Conservation (phyloP, 345 rosid genomes). For the Physaria fendleri region DNA sequence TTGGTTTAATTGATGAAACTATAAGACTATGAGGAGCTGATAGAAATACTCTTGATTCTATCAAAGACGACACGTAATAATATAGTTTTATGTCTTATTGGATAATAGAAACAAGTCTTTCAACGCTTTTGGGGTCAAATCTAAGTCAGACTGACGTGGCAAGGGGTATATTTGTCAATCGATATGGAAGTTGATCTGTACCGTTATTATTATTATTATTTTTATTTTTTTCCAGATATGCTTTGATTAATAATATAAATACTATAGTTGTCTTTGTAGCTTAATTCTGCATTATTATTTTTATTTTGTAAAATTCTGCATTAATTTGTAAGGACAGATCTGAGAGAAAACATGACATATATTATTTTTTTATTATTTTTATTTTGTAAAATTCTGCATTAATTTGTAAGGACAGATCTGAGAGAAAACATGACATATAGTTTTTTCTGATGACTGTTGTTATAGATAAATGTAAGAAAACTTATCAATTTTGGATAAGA, state of each 20-base stretch:
- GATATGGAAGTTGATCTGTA: not conserved
- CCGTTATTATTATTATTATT: too few relatives aligned
- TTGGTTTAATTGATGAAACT: not conserved
- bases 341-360: not conserved
- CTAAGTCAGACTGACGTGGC: conserved; percentile 30
- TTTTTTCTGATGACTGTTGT: too few relatives aligned
- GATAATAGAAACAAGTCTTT: conserved; percentile 5
- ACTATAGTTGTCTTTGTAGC: not conserved
- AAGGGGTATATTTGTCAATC: not conserved
- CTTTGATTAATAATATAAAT: not conserved
- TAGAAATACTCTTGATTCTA: not conserved
- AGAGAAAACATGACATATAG: not conserved
- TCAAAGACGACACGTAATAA: not conserved
- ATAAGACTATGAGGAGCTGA: not conserved
- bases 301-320: not conserved
- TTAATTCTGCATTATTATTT: conserved; percentile 4
- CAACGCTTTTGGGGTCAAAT: conserved; percentile 20
- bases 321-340: conserved; percentile 11
- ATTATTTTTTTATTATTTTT: not conserved
- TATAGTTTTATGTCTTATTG: not conserved
- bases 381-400: not conserved
- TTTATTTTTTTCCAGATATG: too few relatives aligned
- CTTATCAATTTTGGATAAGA: not conserved
- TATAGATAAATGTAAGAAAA: conserved; percentile 14
- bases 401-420: conserved; percentile 10